Evolutionary conservation across 2,329 filamentous ascomycete genomes (phyloP), one percentile per base, ranked within the genome.

Genomic region (Pseudogymnoascus sp.): DNA sequence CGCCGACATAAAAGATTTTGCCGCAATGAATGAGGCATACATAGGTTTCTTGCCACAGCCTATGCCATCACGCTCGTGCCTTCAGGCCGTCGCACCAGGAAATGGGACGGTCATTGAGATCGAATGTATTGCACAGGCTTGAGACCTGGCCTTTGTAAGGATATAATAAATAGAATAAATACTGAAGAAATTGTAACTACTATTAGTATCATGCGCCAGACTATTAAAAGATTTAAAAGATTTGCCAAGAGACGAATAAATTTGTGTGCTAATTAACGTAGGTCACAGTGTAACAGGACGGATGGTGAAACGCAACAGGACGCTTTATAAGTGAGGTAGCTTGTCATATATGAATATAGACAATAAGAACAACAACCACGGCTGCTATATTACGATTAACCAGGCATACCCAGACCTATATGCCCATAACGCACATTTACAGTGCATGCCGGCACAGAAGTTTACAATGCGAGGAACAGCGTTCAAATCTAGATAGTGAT

Each of bases 31-130:
- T 62, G 72, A 75, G 67, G 73, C 67, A 1, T 75, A 75, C 62
- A 90, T 77, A 60, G 74, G 75, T 1, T 77, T 77, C 42, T 66
- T 77, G 5, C 76, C 76, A 10, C 67, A 76, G 67, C 75, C 76
- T 2, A 78, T 77, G 76, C 76, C 76, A 16, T 75, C 76, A 5
- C 70, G 76, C 8, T 77, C 76, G 6, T 78, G 76, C 53, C 69
- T 78, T 1, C 75, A 78, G 69, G 76, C 76, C 3, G 63, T 77
- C 14, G 67, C 75, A 23, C 76, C 75, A 21, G 75, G 75, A 4
- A 69, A 73, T 2, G 75, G 75, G 1, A 78, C 76, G 11, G 75
- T 77, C 7, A 77, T 78, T 67, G 76, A 78, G 72, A 78, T 78
- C 66, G 76, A 78, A 65, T 78, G 76, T 67, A 78, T 78, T 68